phyloP scores from a whole-genome alignment of 2,329 filamentous ascomycete species.

The Pseudofabraea citricarpa region DNA sequence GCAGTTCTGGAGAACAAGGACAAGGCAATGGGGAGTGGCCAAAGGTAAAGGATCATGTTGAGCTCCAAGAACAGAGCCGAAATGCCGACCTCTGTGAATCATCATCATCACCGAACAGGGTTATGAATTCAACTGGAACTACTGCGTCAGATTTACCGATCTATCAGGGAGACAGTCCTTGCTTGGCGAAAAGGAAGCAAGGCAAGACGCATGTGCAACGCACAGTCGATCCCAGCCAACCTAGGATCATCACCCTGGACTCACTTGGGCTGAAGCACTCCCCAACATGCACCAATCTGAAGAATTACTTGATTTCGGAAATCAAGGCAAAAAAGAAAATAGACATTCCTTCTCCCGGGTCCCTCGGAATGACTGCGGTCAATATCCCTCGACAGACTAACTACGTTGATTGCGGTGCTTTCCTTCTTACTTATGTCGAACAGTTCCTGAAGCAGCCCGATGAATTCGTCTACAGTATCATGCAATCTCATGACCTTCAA shows the following conservation, averaged over 20 bases:
- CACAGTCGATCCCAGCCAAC: constrained; percentile 45
- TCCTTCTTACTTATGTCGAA: constrained; percentile 76
- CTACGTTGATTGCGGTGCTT: constrained; percentile 85
- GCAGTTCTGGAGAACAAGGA: too few relatives aligned
- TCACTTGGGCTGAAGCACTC: constrained; percentile 65
- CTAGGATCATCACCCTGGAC: constrained; percentile 81
- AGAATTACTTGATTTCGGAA: constrained; percentile 73
- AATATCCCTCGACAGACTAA: constrained; percentile 78
- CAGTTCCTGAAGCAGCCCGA: constrained; percentile 75
- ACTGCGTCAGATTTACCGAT: too few relatives aligned
- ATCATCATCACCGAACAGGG: constrained; percentile 21
- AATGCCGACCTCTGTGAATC: not conserved
- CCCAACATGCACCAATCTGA: constrained; percentile 61
- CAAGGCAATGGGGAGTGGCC: too few relatives aligned
- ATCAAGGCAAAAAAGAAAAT: constrained; percentile 53
- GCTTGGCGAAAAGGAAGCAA: constrained; percentile 28
- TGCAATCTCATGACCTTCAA: constrained; percentile 45
- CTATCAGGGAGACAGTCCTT: too few relatives aligned
- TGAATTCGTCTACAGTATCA: constrained; percentile 59
- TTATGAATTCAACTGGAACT: constrained; percentile 7
- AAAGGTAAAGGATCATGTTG: not conserved
- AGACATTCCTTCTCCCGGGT: constrained; percentile 24
- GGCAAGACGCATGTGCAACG: constrained; percentile 28
- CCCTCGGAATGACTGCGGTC: constrained; percentile 63
- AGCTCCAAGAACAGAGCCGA: not conserved